Base-by-base conservation (phyloP, 225 moss, liverwort and hornwort genomes). In the Physcomitrellopsis africana region DNA sequence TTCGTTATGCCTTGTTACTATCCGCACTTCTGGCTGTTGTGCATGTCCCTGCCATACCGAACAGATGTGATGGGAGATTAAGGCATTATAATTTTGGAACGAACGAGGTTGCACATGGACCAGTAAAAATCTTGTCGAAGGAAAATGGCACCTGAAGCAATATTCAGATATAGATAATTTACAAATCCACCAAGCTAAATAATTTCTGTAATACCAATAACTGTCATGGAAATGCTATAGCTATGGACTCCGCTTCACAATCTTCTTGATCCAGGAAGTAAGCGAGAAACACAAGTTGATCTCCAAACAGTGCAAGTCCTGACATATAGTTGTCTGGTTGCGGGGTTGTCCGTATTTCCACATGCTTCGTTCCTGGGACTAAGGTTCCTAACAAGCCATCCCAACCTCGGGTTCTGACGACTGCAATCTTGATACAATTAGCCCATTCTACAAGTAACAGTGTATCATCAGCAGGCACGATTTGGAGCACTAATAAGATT, bases 21-120 rank as follows among this genome's bases (percentile, higher is more conserved):
- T 93, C 41, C 94, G 93, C 51, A 95, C 94, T 86, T 99, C 99
- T 54, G 99, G 99, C 82, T 95, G 87, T 47, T 93, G 91, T 42
- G 95, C 93, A 72, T 90, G 87, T 72, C 95, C 92, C 99, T 99
- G 82, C 70, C 65, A 57, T 68, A 66, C 61, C 72, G 17, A 66
- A 74, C 37, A 49, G 60, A 61, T 53, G 46, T 12, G 18, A 65
- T 41, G 67, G 1, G 19, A 57, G 52, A 65, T 63, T 16, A 26
- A 11, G 23, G 49, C 56, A 8, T 13, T 10, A 11, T 23, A 45
- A 48, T 4, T 41, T 22, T 24, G 26, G 52, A 11, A 65, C 47
- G 17, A 47, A 48, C 24, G 41, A 70, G 26, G 13, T 44, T 56
- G 68, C 8, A 46, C 16, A 22, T 19, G 12, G 41, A 51, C 56